Conservation (phyloP, 768 basidiomycete genomes). For the Phaeolepiota aurea region DNA sequence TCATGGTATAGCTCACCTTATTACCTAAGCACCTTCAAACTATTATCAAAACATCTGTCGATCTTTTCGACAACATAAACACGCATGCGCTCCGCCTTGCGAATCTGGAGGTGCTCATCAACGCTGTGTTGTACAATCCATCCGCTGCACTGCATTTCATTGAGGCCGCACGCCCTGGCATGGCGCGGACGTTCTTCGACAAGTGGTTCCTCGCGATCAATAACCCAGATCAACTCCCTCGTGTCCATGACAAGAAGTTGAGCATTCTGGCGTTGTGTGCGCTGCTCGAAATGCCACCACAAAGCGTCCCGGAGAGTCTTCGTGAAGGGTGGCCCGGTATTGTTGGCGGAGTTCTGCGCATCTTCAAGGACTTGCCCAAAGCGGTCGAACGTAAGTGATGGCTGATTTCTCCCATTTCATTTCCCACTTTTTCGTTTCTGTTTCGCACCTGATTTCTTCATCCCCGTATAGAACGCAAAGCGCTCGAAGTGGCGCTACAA, state of each 20-base stretch:
- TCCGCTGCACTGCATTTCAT: slow-evolving; percentile 68
- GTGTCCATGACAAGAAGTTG: slow-evolving; percentile 89
- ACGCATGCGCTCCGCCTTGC: slow-evolving; percentile 63
- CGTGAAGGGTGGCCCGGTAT: slow-evolving; percentile 72
- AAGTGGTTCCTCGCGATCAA: slow-evolving; percentile 77
- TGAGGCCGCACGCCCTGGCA: slow-evolving; percentile 49
- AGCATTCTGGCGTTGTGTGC: slow-evolving; percentile 69
- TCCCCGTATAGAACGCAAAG: slow-evolving; percentile 40
- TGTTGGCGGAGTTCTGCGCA: slow-evolving; percentile 57
- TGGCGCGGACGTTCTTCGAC: slow-evolving; percentile 72
- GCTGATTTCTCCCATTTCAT: slow-evolving; percentile 28
- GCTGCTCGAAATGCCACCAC: slow-evolving; percentile 62
- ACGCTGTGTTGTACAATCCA: slow-evolving; percentile 79
- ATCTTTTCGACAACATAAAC: slow-evolving; percentile 49
- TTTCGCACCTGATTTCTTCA: background rate
- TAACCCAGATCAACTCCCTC: slow-evolving; percentile 49
- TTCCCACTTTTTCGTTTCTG: no score
- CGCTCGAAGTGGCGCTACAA: slow-evolving; percentile 35
- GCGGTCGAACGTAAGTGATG: slow-evolving; percentile 71
- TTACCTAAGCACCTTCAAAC: slow-evolving; percentile 46
- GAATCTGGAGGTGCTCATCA: slow-evolving; percentile 79
- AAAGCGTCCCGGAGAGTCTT: slow-evolving; percentile 46
- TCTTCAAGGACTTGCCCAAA: slow-evolving; percentile 73
- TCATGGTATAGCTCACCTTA: slow-evolving; percentile 2
- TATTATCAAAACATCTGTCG: slow-evolving; percentile 57